phyloP scores from a whole-genome alignment of 1,139 yeast genomes.

The Ogataea hybrid region DNA sequence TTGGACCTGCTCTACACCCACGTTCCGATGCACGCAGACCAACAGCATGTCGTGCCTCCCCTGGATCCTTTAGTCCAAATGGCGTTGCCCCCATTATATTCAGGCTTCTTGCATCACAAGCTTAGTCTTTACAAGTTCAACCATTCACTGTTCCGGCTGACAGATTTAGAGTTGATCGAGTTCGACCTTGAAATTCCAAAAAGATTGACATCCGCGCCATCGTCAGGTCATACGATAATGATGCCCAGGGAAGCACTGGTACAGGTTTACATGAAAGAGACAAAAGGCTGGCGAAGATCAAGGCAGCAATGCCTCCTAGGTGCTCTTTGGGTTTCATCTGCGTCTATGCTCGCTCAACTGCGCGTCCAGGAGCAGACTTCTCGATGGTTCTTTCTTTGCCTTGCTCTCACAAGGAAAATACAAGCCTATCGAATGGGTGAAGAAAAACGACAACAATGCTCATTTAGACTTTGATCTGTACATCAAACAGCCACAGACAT shows the following conservation, averaged over 20 bases:
- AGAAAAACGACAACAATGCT: too few relatives aligned
- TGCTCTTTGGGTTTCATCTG: too few relatives aligned
- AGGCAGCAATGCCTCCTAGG: too few relatives aligned
- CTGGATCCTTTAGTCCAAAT: conserved; percentile 75
- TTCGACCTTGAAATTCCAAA: conserved; percentile 69
- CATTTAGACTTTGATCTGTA: too few relatives aligned
- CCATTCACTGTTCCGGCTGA: conserved; percentile 70
- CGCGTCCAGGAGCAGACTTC: too few relatives aligned
- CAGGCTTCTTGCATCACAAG: conserved; percentile 65
- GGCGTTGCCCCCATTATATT: conserved; percentile 80
- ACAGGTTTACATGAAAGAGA: conserved; percentile 72
- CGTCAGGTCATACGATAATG: conserved; percentile 48
- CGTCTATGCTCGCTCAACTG: too few relatives aligned
- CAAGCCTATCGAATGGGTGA: too few relatives aligned
- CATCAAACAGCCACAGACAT: too few relatives aligned
- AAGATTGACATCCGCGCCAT: conserved; percentile 63
- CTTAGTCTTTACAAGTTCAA: conserved; percentile 66
- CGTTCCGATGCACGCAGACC: conserved; percentile 71
- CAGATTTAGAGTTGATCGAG: conserved; percentile 77
- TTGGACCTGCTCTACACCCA: conserved; percentile 76
- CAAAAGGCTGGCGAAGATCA: too few relatives aligned
- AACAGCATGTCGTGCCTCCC: conserved; percentile 86
- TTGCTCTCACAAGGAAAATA: too few relatives aligned
- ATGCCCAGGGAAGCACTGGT: conserved; percentile 50
- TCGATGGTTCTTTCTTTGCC: too few relatives aligned